These are phyloP conservation scores for Aureococcus anophagefferens DNA, from an alignment of 108 stramenopile genomes.

Conservation along the genomic window DNA sequence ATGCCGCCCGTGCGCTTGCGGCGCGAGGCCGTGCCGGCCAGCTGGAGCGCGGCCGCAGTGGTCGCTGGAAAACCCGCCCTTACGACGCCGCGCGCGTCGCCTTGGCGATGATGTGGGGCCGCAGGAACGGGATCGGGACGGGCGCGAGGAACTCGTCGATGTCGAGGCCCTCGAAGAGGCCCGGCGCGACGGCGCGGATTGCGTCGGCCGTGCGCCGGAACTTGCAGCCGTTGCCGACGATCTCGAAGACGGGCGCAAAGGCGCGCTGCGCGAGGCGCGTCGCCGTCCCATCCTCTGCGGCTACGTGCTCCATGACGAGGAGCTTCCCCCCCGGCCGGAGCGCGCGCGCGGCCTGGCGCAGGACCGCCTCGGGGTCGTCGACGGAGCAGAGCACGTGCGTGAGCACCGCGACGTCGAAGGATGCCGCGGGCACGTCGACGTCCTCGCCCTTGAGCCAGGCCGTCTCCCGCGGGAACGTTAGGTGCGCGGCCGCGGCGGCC, in stretches of 20 bases:
- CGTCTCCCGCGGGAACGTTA: constrained; percentile 27
- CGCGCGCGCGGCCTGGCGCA: constrained; percentile 45
- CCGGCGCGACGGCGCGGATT: background rate
- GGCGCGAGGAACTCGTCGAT: no score
- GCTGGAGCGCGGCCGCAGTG: no score
- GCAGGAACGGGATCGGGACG: no score
- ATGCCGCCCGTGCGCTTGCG: no score
- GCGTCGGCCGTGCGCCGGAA: constrained; percentile 19
- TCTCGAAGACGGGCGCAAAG: constrained; percentile 29
- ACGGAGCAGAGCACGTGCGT: constrained; percentile 49
- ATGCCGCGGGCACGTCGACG: constrained; percentile 8
- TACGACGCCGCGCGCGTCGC: no score
- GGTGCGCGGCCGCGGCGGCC: constrained; percentile 19
- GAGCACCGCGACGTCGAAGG: constrained; percentile 36
- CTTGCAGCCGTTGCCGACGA: constrained; percentile 47
- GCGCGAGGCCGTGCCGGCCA: no score
- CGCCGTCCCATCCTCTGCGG: constrained; percentile 20
- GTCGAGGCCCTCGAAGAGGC: no score
- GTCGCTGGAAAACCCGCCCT: no score
- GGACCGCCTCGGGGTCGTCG: constrained; percentile 28
- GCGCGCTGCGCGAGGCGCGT: constrained; percentile 20
- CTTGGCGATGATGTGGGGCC: no score
- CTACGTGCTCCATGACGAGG: constrained; percentile 44
- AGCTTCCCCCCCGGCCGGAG: constrained; percentile 53
- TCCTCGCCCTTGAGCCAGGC: constrained; percentile 37